Base-by-base conservation (phyloP, 129 eudicot species). In the Centrapalus pauciflorus region DNA sequence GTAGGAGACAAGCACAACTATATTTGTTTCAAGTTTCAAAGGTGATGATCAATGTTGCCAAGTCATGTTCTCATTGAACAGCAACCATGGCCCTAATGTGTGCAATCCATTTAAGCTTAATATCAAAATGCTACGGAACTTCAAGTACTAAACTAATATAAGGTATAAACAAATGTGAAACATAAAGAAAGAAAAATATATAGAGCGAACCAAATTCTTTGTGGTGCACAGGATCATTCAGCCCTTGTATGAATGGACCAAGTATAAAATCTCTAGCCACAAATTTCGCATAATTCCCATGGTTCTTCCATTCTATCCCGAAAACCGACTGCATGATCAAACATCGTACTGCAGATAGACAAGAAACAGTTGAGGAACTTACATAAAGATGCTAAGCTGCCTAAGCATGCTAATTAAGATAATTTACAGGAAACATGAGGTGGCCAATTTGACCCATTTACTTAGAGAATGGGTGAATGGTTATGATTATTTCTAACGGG, bases 221-320 rank as follows among this genome's bases (percentile, higher is more conserved):
- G 80, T 94, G 96, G 77, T 94, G 97, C 61, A 86, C 93, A 21
- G 97, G 93, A 82, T 94, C 99, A 79, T 94, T 94, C 75, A 94
- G 72, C 65, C 90, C 99, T 62, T 68, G 84, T 45, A 94, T 73
- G 29, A 94, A 80, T 64, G 97, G 80, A 76, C 95, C 99, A 30
- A 84, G 84, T 51, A 89, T 24, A 79, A 89, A 94, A 66, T 70
- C 82, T 75, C 76, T 73, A 4, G 95, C 86, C 66, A 94, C 87
- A 61, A 80, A 70, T 19, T 71, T 77, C 51, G 81, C 82, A 74
- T 75, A 82, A 65, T 76, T 74, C 66, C 81, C 88, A 64, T 68
- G 77, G 32, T 82, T 81, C 76, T 84, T 79, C 99, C 97, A 89
- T 32, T 84, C 89, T 45, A 80, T 83, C 60, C 83, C 85, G 69